Evolutionary conservation across 192 early-diverging fungal species (phyloP), one percentile per base, ranked within the genome.

Genomic region (Rhizophagus sp.): DNA sequence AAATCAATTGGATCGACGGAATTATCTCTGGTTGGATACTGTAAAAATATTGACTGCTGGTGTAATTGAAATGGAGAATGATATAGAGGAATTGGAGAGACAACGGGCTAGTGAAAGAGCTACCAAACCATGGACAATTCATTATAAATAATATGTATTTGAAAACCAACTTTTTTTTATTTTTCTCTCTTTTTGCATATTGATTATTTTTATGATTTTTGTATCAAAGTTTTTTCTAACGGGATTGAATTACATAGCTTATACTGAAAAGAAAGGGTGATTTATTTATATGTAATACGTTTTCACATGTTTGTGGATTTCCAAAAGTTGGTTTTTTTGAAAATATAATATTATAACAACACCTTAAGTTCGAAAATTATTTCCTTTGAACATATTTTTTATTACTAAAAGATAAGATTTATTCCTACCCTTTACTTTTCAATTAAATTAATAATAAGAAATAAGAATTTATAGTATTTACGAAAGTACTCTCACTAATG

Each of bases 21-120:
- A 78, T 78, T 78, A 78, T 47, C 13, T 67, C n/a, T 78, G 76
- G 76, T 78, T 78, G 24, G 76, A 78, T 65, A 68, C 76, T n/a
- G 76, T 78, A 19, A 78, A 68, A 57, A 61, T 65, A 41, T 22
- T 78, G 62, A 78, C 76, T 11, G 65, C 44, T 17, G 64, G 76
- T 33, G 65, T 78, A 27, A 78, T 78, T 50, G 64, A 78, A 49
- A 78, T 78, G 76, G 76, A 78, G 33, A 78, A 78, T 68, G 76
- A 78, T 50, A 78, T 78, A 8, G 64, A 66, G 13, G 76, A 78
- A 78, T 78, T 78, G 49, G 76, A 67, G 27, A 78, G 76, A 67
- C 64, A 41, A 68, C 63, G 76, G 5, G 63, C 63, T 49, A 78
- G 49, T 33, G 76, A 78, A 50, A 44, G 65, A 67, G 76, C 41